Base-by-base conservation (phyloP, 768 basidiomycete genomes). In the Boletus huronensis region DNA sequence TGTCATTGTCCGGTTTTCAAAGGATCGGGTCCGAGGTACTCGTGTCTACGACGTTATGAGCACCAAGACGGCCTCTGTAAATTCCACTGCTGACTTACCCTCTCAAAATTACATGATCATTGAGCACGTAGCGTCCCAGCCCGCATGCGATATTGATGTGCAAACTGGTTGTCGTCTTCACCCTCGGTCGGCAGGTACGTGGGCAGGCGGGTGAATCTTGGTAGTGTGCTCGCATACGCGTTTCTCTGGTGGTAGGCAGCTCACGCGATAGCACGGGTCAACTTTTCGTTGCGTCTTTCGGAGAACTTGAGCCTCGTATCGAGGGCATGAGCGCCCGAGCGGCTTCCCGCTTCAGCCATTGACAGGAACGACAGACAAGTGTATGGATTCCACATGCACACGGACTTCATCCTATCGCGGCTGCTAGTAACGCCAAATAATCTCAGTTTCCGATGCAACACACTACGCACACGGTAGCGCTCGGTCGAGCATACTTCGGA, bases 361-460 rank as follows among this genome's bases (percentile, higher is more conserved):
- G 19, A 21, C 19, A 6, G 25, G 42, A 23, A 17, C 39, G 39
- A 40, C 14, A 8, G 17, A 11, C 17, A 3, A 10, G 6, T 3
- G 28, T 7, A 8, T 14, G n/a, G n/a, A 28, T 44, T 28, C 26
- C 16, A 3, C 5, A n/a, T n/a, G n/a, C n/a, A n/a, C n/a, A n/a
- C n/a, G n/a, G n/a, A n/a, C n/a, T n/a, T n/a, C n/a, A n/a, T n/a
- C 8, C 3, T 39, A 51, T 59, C 57, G 2, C 29, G n/a, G 38
- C 21, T 17, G 8, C n/a, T 31, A 3, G 0, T 17, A 48, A 48
- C 54, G 16, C 34, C 35, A 36, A 17, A 13, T 35, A 52, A 52
- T 41, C 56, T 51, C 43, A 36, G 51, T 64, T 36, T 19, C 47
- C 48, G 48, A 50, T 50, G 46, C 13, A 14, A 35, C 31, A 8